phyloP scores from a whole-genome alignment of 176 grass and related monocot genomes.

The Carex pumila region DNA sequence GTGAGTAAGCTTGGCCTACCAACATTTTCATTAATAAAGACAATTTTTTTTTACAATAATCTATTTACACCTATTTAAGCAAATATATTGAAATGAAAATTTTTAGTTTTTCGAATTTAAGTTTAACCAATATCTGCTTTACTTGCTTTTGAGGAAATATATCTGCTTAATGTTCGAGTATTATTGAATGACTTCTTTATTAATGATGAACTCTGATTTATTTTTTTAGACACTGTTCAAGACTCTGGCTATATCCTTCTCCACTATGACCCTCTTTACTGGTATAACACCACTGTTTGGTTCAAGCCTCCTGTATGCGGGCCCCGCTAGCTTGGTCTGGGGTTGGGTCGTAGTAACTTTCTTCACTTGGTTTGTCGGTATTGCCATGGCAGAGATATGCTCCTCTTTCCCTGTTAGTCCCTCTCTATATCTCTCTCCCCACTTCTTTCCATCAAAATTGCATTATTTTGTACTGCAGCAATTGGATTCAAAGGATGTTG shows the following conservation, averaged over 20 bases:
- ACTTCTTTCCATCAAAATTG: not conserved
- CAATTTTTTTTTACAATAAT: too few species aligned
- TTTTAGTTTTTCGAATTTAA: too few species aligned
- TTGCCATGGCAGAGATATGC: conserved; percentile 99
- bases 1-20: too few species aligned
- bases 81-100: too few species aligned
- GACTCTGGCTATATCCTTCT: conserved; percentile 99
- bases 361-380: conserved; percentile 99
- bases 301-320: conserved; percentile 77
- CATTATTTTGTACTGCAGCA: not conserved
- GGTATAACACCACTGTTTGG: conserved; percentile 96
- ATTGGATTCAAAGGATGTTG: not conserved
- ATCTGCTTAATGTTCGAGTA: not conserved
- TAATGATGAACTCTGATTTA: not conserved
- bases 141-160: not conserved
- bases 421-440: not conserved
- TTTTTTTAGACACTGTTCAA: conserved; percentile 80
- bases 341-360: conserved; percentile 97
- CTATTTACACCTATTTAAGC: too few species aligned
- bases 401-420: conserved; percentile 83
- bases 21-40: too few species aligned
- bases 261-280: conserved; percentile 99
- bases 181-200: not conserved
- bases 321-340: conserved; percentile 85
- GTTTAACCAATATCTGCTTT: not conserved